Evolutionary conservation across 2,329 filamentous ascomycete species (phyloP).

Genomic region (Colletotrichum sp.): DNA sequence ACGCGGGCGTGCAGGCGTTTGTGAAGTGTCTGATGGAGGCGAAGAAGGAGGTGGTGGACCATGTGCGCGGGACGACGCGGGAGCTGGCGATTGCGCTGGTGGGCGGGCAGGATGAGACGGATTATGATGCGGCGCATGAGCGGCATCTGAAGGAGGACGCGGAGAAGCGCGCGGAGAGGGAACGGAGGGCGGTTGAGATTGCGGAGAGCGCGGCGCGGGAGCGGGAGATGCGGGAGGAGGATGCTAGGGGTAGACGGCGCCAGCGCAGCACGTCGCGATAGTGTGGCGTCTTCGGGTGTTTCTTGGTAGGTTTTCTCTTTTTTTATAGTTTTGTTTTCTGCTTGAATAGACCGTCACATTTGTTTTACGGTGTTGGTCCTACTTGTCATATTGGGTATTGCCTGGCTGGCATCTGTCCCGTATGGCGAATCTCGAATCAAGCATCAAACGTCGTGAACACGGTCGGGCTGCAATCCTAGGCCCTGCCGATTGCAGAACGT

Average conservation of each 20-base stretch:
- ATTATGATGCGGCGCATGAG: not conserved
- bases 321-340: not conserved
- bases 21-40: not conserved
- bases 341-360: not conserved
- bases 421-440: not conserved
- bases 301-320: not conserved
- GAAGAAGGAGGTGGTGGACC: not conserved
- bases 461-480: too few relatives aligned
- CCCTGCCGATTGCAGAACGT: too few relatives aligned
- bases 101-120: not conserved
- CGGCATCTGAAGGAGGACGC: not conserved
- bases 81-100: constrained; percentile 11
- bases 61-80: not conserved
- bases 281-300: not conserved
- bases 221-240: not conserved
- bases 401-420: not conserved
- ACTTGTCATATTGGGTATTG: not conserved
- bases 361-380: rapidly evolving
- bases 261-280: not conserved
- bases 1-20: not conserved
- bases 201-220: not conserved
- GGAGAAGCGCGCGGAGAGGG: not conserved
- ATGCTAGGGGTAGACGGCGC: not conserved
- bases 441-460: not conserved
- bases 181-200: not conserved